phyloP scores from a whole-genome alignment of 805 yeast species.

The Myxozyma monticola region DNA sequence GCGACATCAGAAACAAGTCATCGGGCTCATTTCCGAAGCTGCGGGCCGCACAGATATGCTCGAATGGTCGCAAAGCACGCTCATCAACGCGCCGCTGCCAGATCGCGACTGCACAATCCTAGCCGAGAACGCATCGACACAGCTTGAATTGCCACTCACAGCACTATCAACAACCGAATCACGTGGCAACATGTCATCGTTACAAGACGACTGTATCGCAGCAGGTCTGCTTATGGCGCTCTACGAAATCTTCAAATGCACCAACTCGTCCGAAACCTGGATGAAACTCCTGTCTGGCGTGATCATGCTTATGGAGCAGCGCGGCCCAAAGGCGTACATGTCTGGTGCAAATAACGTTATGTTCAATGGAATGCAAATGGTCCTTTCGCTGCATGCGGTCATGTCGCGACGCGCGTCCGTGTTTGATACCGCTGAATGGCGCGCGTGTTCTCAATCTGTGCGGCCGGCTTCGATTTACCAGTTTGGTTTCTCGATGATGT shows the following conservation, averaged over 20 bases:
- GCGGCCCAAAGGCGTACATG: not conserved
- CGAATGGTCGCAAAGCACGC: too few relatives aligned
- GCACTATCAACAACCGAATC: not conserved
- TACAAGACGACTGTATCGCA: constrained; percentile 11
- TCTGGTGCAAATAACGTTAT: not conserved
- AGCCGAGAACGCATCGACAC: too few relatives aligned
- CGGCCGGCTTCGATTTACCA: too few relatives aligned
- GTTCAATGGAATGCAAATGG: not conserved
- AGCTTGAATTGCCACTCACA: too few relatives aligned
- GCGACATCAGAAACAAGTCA: constrained; percentile 8
- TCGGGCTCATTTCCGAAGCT: not conserved
- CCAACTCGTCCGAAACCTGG: not conserved
- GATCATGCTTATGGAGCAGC: not conserved
- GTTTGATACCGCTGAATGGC: too few relatives aligned
- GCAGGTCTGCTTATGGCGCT: constrained; percentile 17
- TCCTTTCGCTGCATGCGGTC: not conserved
- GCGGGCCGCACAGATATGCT: too few relatives aligned
- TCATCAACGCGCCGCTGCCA: too few relatives aligned
- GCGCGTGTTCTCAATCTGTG: too few relatives aligned
- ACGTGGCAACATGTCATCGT: too few relatives aligned
- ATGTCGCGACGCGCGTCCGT: not conserved
- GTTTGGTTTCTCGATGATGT: too few relatives aligned
- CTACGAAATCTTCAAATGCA: constrained; percentile 8
- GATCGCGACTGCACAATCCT: too few relatives aligned
- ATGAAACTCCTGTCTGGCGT: not conserved